Evolutionary conservation across 2,329 filamentous ascomycete genomes (phyloP).

Genomic region (Coniochaeta sp.): DNA sequence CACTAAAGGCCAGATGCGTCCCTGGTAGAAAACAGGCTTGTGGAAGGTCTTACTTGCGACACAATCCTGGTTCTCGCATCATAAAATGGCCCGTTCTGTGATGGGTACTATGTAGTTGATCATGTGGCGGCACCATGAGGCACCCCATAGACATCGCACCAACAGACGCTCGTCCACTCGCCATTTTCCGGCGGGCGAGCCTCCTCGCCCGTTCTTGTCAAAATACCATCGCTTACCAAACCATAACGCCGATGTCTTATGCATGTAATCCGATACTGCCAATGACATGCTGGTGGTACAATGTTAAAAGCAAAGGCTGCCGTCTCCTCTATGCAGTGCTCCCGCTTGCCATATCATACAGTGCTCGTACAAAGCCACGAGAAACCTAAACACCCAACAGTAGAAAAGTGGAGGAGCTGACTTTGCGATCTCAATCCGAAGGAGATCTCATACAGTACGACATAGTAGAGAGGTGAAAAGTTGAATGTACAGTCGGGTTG

Average conservation of each 20-base stretch:
- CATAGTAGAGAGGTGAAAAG: background rate
- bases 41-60: background rate
- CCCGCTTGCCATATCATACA: background rate
- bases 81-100: no score
- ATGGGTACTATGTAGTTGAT: no score
- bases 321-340: background rate
- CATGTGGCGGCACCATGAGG: no score
- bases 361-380: background rate
- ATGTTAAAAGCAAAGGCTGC: background rate
- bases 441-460: background rate
- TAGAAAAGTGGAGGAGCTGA: background rate
- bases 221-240: background rate
- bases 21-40: background rate
- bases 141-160: background rate
- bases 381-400: background rate
- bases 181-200: background rate
- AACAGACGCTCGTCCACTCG: background rate
- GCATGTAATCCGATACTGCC: background rate
- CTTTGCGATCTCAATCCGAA: background rate
- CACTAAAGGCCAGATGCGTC: background rate
- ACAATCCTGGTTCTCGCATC: background rate
- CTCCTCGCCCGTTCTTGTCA: background rate
- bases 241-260: background rate
- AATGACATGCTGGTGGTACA: background rate
- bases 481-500: background rate